These are phyloP conservation scores for Oryza australiensis DNA, from an alignment of 176 grass and related monocot species.

Conservation along the genomic window DNA sequence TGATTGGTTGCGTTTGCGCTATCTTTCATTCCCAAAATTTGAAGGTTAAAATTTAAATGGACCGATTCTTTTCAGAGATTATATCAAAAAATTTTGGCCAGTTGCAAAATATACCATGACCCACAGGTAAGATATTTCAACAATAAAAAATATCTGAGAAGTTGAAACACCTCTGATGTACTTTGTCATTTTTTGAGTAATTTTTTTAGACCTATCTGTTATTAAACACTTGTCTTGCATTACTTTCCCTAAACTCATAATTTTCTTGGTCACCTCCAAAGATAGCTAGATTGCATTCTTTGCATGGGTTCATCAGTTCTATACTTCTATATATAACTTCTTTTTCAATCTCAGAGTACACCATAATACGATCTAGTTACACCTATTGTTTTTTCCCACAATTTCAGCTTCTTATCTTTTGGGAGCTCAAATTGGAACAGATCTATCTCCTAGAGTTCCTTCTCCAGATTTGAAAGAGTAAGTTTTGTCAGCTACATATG, in stretches of 20 bases:
- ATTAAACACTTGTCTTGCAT: neutral
- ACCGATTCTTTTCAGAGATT: too few species aligned
- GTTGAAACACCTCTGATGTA: neutral
- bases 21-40: neutral
- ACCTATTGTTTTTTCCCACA: slow-evolving; percentile 26
- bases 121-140: neutral
- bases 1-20: too few species aligned
- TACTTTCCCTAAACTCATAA: neutral
- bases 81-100: too few species aligned
- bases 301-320: slow-evolving; percentile 5
- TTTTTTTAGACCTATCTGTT: neutral
- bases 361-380: neutral
- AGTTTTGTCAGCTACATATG: slow-evolving; percentile 3
- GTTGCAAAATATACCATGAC: neutral
- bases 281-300: neutral
- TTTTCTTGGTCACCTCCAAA: neutral
- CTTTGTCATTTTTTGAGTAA: neutral
- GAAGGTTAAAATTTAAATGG: neutral
- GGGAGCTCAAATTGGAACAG: slow-evolving; percentile 51
- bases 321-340: neutral
- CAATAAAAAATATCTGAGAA: neutral
- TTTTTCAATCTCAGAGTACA: neutral
- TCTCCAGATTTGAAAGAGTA: slow-evolving; percentile 64
- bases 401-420: slow-evolving; percentile 69
- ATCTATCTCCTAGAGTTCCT: slow-evolving; percentile 59